phyloP scores from a whole-genome alignment of 345 rosid genomes.

The Bruguiera gymnorhiza region DNA sequence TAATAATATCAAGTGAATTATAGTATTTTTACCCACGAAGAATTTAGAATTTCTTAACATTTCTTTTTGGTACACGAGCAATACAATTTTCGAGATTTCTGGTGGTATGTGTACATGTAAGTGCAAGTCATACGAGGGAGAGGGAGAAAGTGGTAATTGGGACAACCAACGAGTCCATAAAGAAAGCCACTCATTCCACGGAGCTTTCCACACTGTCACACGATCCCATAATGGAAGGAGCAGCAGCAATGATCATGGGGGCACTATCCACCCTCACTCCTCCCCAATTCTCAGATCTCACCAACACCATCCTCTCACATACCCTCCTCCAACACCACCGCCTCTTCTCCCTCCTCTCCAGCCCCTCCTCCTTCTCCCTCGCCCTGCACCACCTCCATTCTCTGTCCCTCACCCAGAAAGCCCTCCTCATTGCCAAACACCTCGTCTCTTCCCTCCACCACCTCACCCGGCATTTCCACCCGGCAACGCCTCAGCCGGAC shows the following conservation, averaged over 20 bases:
- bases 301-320: constrained; percentile 44
- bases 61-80: too few species aligned
- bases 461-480: constrained; percentile 46
- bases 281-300: constrained; percentile 47
- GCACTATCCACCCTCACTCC: constrained; percentile 64
- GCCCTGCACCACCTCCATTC: constrained; percentile 73
- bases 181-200: constrained; percentile 11
- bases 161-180: constrained; percentile 50
- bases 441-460: constrained; percentile 72
- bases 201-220: constrained; percentile 45
- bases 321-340: constrained; percentile 56
- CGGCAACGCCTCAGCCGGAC: constrained; percentile 21
- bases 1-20: too few species aligned
- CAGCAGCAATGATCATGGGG: constrained; percentile 39
- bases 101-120: constrained; percentile 4
- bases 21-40: too few species aligned
- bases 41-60: too few species aligned
- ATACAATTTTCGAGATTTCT: neutral
- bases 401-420: constrained; percentile 59
- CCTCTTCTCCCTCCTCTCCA: constrained; percentile 64
- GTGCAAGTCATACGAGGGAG: neutral
- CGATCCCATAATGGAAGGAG: constrained; percentile 56
- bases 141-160: constrained; percentile 8
- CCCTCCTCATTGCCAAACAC: constrained; percentile 78
- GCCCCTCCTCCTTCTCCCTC: constrained; percentile 74